Base-by-base conservation (phyloP, 768 basidiomycete species). In the Phaeotremella fagi region DNA sequence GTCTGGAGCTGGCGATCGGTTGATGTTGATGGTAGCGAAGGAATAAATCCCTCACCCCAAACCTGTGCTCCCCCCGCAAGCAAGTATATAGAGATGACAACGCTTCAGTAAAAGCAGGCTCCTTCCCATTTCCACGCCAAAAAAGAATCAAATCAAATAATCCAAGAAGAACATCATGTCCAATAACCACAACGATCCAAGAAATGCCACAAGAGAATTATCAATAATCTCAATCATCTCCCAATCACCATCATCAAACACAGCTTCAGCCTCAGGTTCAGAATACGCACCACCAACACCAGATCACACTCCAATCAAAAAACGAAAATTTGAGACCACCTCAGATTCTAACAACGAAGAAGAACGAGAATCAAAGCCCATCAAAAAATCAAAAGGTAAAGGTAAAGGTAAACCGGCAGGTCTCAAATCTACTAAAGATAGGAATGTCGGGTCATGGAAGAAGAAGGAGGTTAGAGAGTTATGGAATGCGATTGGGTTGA, bases 381-480 rank as follows among this genome's bases (percentile, higher is more conserved):
- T 33, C 4, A 48, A 28, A 24, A 24, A 27, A 37, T 28, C 4
- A 24, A 24, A 18, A 37, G 44, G 7, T 31, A 47, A 45, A 11
- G 45, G 48, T 11, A 29, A 27, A 31, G 52, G 51, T 31, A 45
- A 52, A 15, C 38, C 36, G n/a, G 57, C 51, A 3, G 51, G 57
- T 12, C 12, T 20, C 9, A 29, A 38, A 9, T n/a, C 23, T n/a
- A 16, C 14, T 11, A 12, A 6, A 9, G 35, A 42, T 16, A 45
- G 27, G 29, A 56, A 54, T 36, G 55, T 31, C 5, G 55, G 60
- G 2, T 33, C n/a, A 14, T 61, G 60, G 60, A 61, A 43, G 4
- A 54, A 52, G 24, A 31, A 43, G n/a, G 60, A 61, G 31, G 53
- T 55, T 2, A 57, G 56, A 41, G 52, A 46, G n/a, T 54, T 61